Evolutionary conservation across 2,329 filamentous ascomycete genomes (phyloP), one percentile per base, ranked within the genome.

Genomic region (Botrytis paeoniae): DNA sequence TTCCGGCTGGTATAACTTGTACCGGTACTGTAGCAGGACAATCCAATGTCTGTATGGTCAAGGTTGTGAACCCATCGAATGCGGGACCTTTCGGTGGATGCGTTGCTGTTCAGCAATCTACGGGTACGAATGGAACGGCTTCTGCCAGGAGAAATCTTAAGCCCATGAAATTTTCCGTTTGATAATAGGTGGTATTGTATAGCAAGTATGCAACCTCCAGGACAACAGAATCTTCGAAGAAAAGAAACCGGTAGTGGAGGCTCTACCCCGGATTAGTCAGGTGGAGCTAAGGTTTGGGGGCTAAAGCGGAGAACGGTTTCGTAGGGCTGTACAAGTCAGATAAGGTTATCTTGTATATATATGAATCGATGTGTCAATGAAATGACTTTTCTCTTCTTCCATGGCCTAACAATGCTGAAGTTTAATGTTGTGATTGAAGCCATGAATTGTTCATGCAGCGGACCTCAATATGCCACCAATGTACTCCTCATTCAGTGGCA

Each of bases 1-100:
- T 83, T 14, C 83, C 83, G 8, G 81, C 80, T 54, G 82, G 82
- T 29, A 83, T 80, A 39, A 81, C 75, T n/a, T 85, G 83, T 78
- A 79, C 76, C 0, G 83, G 83, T 20, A 80, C 80, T 12, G 74
- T 83, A 32, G 79, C 75, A 25, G 80, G 80, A 57, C 69, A 80
- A 74, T 45, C 66, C 5, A 82, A 82, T 72, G 82, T 84, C 72
- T 85, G 84, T 78, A 77, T 84, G 39, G 79, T 84, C 76, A 84
- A 84, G 81, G 81, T 85, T 73, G 82, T 82, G 71, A 85, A 85
- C 79, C 77, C 76, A 71, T 82, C 82, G 76, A 73, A 73, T 18
- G 82, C 81, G 4, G 84, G 83, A 0, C 83, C 83, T 9, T 85
- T 85, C 75, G 83, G 83, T 57, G 83, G 83, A 35, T 79, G 82